Evolutionary conservation across 1,284 basidiomycete genomes (phyloP).

Genomic region (Ustilago xerochloae): DNA sequence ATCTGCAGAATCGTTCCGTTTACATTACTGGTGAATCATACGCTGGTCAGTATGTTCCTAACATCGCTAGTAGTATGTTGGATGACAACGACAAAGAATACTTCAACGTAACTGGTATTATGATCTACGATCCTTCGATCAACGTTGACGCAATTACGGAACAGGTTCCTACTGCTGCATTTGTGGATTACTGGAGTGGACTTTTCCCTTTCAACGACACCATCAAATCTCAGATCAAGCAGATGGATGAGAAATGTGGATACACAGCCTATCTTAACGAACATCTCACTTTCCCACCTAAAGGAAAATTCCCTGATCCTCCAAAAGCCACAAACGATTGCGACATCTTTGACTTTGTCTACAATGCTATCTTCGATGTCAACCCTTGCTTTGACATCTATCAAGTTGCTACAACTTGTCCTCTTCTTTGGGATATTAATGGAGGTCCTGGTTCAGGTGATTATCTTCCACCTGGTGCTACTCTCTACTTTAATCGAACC

Average conservation of each 20-base stretch:
- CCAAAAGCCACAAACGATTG: conserved; percentile 22
- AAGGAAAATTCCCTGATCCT: conserved; percentile 50
- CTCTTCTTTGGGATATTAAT: conserved; percentile 35
- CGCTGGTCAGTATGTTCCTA: conserved; percentile 99
- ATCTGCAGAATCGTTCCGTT: conserved; percentile 48
- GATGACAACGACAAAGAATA: conserved; percentile 40
- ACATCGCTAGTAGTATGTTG: conserved; percentile 73
- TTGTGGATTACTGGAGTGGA: conserved; percentile 35
- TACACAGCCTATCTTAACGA: conserved; percentile 52
- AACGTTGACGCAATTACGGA: conserved; percentile 39
- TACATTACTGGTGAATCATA: conserved; percentile 74
- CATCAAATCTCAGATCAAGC: conserved; percentile 32
- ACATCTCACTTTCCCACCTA: conserved; percentile 61
- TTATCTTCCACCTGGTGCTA: conserved; percentile 25
- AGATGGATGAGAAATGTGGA: conserved; percentile 51
- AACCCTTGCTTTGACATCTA: conserved; percentile 55
- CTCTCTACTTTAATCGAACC: conserved; percentile 43
- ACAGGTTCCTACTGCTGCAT: conserved; percentile 52
- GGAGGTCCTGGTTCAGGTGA: conserved; percentile 22
- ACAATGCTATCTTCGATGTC: conserved; percentile 20
- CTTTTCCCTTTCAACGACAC: conserved; percentile 43
- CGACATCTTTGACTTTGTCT: conserved; percentile 33
- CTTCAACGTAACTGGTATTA: conserved; percentile 62
- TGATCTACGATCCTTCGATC: conserved; percentile 64
- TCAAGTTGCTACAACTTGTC: conserved; percentile 40